Evolutionary conservation across 805 yeast species (phyloP), one percentile per base, ranked within the genome.

Genomic region (Cyberlindnera americana): DNA sequence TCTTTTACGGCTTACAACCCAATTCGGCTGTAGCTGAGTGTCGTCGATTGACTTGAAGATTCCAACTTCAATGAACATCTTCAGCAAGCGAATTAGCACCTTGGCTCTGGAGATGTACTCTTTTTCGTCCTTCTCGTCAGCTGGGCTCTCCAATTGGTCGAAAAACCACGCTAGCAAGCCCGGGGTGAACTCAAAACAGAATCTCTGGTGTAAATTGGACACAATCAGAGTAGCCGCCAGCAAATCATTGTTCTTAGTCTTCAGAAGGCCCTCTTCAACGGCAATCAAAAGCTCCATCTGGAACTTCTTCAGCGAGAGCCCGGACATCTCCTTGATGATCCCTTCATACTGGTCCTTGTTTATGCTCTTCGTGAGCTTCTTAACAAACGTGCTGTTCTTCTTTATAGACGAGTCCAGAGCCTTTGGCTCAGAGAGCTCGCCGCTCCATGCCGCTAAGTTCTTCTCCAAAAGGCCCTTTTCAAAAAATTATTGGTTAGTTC

Each of bases 351-450:
- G 70, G 6, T 81, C 90, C 28, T 69, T 70, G 27, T 66, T 72
- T 18, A 88, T 59, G 2, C 80, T 67, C 3, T 73, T 66, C 47
- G 80, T 72, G 37, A 89, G 56, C 50, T 82, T 83, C 56, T 81
- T 83, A 36, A 88, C 79, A 53, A 86, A 84, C 0, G 88, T 83
- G 4, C 87, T 77, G 56, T 90, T 86, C 58, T 82, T 85, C 66
- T 89, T 89, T 48, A 89, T 66, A 41, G 90, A 82, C 0, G 95
- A 67, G 56, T 89, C 96, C 9, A 79, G 59, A 9, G 50, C 36
- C 13, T 41, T n/a, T 2, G 48, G 44, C 19, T 43, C 52, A 7
- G 19, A 10, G 2, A 46, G 40, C 17, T 40, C 46, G 5, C 48
- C 49, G 1, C 25, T 37, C 61, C 60, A 56, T 2, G 59, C 59